Base-by-base conservation (phyloP, 495 filamentous ascomycete genomes). In the Cetradonia linearis region DNA sequence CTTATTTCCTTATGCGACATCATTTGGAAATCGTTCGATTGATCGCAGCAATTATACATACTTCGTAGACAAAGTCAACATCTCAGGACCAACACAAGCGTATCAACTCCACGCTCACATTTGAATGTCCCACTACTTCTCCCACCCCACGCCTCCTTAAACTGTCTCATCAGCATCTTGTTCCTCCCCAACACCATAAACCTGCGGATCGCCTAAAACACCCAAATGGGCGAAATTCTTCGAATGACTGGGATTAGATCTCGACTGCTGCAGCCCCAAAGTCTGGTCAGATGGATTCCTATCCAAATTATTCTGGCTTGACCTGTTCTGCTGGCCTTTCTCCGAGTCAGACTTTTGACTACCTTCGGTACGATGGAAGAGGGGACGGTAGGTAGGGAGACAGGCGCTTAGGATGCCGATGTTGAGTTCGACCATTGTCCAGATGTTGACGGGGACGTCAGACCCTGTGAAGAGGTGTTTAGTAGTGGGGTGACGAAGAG, bases 361-460 rank as follows among this genome's bases (percentile, higher is more conserved):
- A 9, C 30, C 16, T 13, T 23, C 23, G 1, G 20, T 54, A 11
- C 46, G 42, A 25, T 18, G 10, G 47, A 68, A 69, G 5, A 70
- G n/a, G 0, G 62, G 66, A 9, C 60, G 52, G 27, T 67, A 59
- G 11, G 67, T 68, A 7, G 72, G 74, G 0, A 76, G 64, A 50
- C 73, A 77, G 28, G 74, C 76, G 61, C 73, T 75, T 16, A 76
- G 67, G 9, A 78, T 70, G 46, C 72, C 76, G 13, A 73, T 68
- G 59, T 72, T 73, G 62, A 69, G 68, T 65, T 80, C 78, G 63
- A 76, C 65, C 16, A 70, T 67, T 50, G 70, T 72, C 77, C 77
- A 80, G 54, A 74, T 67, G 27, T n/a, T 48, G 2, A 75, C 69
- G 3, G 69, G 67, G 14, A 65, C 65, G 2, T 72, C 67, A 23